A percentile compares a stretch with the other conserved stretches of the same genome.
These are phyloP conservation scores for Penicillium atrosanguineum DNA, from an alignment of 495 filamentous ascomycete species.

Conservation along the genomic window DNA sequence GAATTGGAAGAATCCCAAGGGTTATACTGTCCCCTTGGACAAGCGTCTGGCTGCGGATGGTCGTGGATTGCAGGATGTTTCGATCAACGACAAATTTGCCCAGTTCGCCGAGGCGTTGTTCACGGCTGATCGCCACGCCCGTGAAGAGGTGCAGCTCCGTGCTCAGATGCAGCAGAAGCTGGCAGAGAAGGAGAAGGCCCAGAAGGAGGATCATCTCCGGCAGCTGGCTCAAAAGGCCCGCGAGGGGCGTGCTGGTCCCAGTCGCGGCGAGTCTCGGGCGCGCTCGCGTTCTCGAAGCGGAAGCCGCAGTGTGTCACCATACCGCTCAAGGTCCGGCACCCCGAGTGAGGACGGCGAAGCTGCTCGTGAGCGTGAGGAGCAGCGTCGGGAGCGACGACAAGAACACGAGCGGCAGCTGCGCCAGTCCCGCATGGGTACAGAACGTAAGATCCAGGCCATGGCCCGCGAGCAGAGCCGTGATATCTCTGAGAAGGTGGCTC, in stretches of 20 bases:
- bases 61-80: conserved; percentile 86
- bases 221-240: conserved; percentile 87
- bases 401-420: conserved; percentile 87
- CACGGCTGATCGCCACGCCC: conserved; percentile 89
- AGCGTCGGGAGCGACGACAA: conserved; percentile 71
- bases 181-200: conserved; percentile 91
- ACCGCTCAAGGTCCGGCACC: conserved; percentile 54
- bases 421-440: conserved; percentile 93
- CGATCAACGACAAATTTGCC: conserved; percentile 98
- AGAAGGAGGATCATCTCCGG: conserved; percentile 92
- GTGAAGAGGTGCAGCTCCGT: conserved; percentile 91
- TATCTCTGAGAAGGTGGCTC: conserved; percentile 94
- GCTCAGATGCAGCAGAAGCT: conserved; percentile 94
- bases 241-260: conserved; percentile 64
- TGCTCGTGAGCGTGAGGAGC: conserved; percentile 68
- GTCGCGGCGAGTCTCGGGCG: conserved; percentile 43
- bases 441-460: conserved; percentile 84
- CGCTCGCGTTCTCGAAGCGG: conserved; percentile 45
- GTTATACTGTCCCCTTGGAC: conserved; percentile 94
- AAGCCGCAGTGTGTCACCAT: conserved; percentile 54
- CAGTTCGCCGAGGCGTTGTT: conserved; percentile 93
- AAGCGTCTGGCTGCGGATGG: conserved; percentile 97
- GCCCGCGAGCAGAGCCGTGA: conserved; percentile 95
- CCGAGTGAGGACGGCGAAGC: conserved; percentile 65
- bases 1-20: conserved; percentile 99